These are phyloP conservation scores for Carex sylvatica DNA, from an alignment of 202 grass and related monocot species.

Conservation along the genomic window DNA sequence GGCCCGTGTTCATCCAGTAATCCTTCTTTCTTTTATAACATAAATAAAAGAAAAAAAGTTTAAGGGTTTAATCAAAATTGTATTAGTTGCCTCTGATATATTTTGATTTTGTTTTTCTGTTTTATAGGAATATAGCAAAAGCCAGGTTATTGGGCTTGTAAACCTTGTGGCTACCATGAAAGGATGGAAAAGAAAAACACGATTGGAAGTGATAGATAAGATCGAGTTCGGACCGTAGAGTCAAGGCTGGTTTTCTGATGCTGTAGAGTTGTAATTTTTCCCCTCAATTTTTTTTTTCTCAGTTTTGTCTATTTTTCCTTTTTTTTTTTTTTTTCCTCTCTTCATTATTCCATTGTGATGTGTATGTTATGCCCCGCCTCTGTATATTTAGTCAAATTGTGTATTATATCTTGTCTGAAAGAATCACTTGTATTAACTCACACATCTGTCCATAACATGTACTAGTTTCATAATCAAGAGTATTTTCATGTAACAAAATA, in stretches of 20 bases:
- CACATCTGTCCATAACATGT: background rate
- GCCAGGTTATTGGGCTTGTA: slow-evolving; percentile 72
- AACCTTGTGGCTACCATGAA: slow-evolving; percentile 97
- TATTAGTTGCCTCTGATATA: background rate
- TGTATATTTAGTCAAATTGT: slow-evolving; percentile 35
- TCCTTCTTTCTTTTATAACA: slow-evolving; percentile 16
- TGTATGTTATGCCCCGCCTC: slow-evolving; percentile 24
- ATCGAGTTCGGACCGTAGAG: slow-evolving; percentile 70
- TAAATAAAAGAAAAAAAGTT: background rate
- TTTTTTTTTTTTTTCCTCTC: background rate
- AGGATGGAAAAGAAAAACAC: slow-evolving; percentile 91
- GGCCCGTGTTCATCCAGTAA: slow-evolving; percentile 93
- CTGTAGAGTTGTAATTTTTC: slow-evolving; percentile 40
- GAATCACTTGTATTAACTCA: background rate
- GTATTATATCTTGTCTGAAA: slow-evolving; percentile 23
- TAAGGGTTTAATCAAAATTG: background rate
- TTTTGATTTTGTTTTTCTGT: background rate
- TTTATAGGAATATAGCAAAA: slow-evolving; percentile 79
- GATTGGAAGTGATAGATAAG: slow-evolving; percentile 78
- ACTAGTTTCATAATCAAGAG: background rate
- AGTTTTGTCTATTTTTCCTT: slow-evolving; percentile 24
- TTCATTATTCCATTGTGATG: slow-evolving; percentile 14
- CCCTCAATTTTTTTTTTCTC: slow-evolving; percentile 26
- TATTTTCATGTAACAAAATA: background rate
- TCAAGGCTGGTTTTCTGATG: slow-evolving; percentile 5